phyloP scores from a whole-genome alignment of 2,329 filamentous ascomycete genomes.

The Fusarium praegraminearum region DNA sequence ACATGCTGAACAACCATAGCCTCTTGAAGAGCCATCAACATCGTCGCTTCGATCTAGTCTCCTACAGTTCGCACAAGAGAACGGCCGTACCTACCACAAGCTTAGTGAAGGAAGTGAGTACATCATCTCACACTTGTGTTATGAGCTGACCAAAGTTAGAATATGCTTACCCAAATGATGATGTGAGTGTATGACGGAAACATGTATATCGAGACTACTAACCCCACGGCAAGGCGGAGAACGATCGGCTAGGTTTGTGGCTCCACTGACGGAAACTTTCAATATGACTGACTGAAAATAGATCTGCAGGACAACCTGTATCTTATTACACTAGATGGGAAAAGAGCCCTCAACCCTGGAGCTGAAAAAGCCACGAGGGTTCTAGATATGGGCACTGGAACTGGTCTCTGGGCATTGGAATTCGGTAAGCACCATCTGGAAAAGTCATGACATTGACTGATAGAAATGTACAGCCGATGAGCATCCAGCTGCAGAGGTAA shows the following conservation, averaged over 20 bases:
- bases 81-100: conserved; percentile 31
- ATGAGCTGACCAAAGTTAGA: not conserved
- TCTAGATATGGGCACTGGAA: conserved; percentile 30
- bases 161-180: conserved; percentile 36
- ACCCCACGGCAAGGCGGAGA: conserved; percentile 1
- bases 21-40: conserved; percentile 25
- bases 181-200: not conserved
- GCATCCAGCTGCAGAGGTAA: conserved; percentile 21
- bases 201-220: not conserved
- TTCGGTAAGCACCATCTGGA: not conserved
- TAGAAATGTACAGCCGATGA: conserved; percentile 13
- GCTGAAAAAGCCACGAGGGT: conserved; percentile 17
- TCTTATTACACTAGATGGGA: conserved; percentile 21
- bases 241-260: conserved; percentile 18
- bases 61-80: conserved; percentile 25
- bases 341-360: conserved; percentile 28
- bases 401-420: conserved; percentile 29
- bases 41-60: conserved; percentile 27
- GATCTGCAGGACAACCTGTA: conserved; percentile 26
- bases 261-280: accelerated
- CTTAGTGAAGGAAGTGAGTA: conserved; percentile 32
- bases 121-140: accelerated
- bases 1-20: not conserved
- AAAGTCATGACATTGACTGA: not conserved
- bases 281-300: not conserved